phyloP scores from a whole-genome alignment of 495 filamentous ascomycete species.

The Tricharina praecox region DNA sequence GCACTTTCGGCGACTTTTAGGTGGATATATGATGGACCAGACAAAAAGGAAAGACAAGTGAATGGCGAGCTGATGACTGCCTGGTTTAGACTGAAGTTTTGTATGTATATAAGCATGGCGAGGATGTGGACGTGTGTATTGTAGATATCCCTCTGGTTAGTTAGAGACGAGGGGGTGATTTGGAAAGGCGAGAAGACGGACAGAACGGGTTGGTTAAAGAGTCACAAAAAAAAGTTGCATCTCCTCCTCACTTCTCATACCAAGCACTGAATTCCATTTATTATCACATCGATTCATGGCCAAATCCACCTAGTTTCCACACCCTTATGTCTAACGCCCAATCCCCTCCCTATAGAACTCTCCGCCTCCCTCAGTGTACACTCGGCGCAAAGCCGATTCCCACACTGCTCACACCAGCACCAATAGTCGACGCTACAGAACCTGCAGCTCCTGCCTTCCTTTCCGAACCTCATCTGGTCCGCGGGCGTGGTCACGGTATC shows the following conservation, averaged over 20 bases:
- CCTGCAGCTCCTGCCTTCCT: not conserved
- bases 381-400: not conserved
- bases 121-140: not conserved
- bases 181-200: not conserved
- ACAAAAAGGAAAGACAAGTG: not conserved
- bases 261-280: too few relatives aligned
- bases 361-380: not conserved
- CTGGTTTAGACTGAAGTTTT: not conserved
- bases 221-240: not conserved
- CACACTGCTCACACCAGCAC: not conserved
- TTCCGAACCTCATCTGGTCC: not conserved
- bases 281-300: not conserved
- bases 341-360: not conserved
- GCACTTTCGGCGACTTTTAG: slow-evolving; percentile 1
- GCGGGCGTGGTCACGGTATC: not conserved
- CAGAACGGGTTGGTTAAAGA: not conserved
- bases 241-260: not conserved
- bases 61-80: not conserved
- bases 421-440: not conserved
- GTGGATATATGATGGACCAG: not conserved
- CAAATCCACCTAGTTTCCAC: not conserved
- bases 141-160: not conserved
- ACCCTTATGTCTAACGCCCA: not conserved
- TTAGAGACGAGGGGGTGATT: not conserved
- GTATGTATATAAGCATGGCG: not conserved